A percentile compares a stretch with the other conserved stretches of the same genome.
Conservation (phyloP, 2,329 filamentous ascomycete species). For the Aspergillus sojae region DNA sequence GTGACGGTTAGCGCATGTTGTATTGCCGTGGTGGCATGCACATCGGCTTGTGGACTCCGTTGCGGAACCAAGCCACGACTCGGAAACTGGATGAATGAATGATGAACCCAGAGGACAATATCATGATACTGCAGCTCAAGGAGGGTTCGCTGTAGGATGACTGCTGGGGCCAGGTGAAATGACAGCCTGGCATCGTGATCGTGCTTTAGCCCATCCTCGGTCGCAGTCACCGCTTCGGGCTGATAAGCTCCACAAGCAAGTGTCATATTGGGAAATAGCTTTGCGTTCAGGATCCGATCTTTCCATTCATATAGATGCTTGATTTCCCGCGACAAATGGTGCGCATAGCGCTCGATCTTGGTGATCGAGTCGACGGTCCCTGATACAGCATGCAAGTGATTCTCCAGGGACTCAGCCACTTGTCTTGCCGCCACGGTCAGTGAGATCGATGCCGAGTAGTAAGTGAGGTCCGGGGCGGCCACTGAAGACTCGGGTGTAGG, state of each 20-base stretch:
- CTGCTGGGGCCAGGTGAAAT: background rate
- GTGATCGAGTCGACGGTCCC: background rate
- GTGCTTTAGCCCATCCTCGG: background rate
- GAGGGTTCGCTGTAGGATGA: background rate
- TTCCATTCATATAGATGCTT: background rate
- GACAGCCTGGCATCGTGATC: background rate
- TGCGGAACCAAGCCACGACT: constrained; percentile 7
- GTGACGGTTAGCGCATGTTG: constrained; percentile 15
- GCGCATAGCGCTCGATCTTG: background rate
- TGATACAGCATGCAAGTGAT: background rate
- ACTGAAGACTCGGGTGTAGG: background rate
- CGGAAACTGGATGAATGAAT: constrained; percentile 17
- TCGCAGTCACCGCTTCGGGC: background rate
- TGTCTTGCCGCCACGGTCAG: background rate
- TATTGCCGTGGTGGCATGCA: constrained; percentile 19
- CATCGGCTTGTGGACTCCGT: constrained; percentile 15
- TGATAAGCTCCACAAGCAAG: background rate
- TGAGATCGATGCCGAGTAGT: background rate
- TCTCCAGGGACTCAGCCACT: background rate
- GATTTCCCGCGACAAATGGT: background rate
- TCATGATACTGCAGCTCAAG: background rate
- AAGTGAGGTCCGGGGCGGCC: background rate
- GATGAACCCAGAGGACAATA: background rate
- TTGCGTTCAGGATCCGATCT: background rate
- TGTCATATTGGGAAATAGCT: background rate